Conservation (phyloP, 2,329 filamentous ascomycete species). For the Microdochium trichocladiopsis region DNA sequence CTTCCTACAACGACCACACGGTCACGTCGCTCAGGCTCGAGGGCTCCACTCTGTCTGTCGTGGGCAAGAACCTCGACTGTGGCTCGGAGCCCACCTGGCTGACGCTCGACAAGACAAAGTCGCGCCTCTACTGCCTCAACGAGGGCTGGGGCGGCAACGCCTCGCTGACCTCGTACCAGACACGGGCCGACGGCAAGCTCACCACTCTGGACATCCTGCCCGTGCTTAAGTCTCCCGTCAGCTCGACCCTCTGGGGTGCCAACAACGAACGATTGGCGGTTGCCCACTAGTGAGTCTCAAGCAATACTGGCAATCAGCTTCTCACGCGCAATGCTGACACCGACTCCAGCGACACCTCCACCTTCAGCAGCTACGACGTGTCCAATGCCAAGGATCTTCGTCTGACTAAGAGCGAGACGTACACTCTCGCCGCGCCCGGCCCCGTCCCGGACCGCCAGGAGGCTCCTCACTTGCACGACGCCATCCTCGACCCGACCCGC, state of each 20-base stretch:
- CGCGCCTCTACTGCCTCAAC: slow-evolving; percentile 51
- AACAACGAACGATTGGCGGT: slow-evolving; percentile 18
- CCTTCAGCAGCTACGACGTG: slow-evolving; percentile 37
- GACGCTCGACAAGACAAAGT: slow-evolving; percentile 41
- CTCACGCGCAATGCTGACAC: not conserved
- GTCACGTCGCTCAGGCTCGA: slow-evolving; percentile 6
- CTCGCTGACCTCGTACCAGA: slow-evolving; percentile 21
- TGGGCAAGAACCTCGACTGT: slow-evolving; percentile 27
- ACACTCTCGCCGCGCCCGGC: slow-evolving; percentile 28
- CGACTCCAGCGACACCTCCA: slow-evolving; percentile 15
- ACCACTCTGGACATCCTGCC: slow-evolving; percentile 23
- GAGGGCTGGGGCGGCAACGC: slow-evolving; percentile 33
- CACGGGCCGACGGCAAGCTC: slow-evolving; percentile 39
- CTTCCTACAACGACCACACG: slow-evolving; percentile 10
- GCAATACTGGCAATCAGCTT: slow-evolving; percentile 2
- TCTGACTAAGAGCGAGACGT: slow-evolving; percentile 29
- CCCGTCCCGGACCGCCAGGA: slow-evolving; percentile 41
- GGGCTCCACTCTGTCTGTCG: slow-evolving; percentile 3
- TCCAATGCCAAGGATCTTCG: slow-evolving; percentile 26
- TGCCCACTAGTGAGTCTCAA: slow-evolving; percentile 20
- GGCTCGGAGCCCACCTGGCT: slow-evolving; percentile 53
- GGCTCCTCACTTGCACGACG: slow-evolving; percentile 55
- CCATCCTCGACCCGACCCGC: slow-evolving; percentile 58
- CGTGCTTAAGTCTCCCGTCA: slow-evolving; percentile 18
- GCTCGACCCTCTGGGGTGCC: slow-evolving; percentile 18